These are phyloP conservation scores for Ophiocordyceps sinensis DNA, from an alignment of 2,329 filamentous ascomycete genomes.

Conservation along the genomic window DNA sequence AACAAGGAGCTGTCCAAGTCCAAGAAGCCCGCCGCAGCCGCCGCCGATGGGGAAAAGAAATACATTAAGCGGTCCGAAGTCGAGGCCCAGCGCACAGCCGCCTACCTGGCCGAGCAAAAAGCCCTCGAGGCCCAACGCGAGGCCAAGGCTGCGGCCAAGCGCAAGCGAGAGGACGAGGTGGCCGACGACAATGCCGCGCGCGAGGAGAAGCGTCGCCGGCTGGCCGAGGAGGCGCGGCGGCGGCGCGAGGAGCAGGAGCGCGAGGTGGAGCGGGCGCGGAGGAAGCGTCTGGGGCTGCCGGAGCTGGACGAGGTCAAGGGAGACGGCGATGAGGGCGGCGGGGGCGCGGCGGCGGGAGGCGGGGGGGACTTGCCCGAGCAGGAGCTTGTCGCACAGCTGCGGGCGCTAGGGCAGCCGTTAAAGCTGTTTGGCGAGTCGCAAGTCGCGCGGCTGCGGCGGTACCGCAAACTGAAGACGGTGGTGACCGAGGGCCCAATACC, in stretches of 20 bases:
- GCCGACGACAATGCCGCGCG: constrained; percentile 51
- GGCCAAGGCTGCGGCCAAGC: constrained; percentile 59
- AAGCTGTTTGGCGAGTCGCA: constrained; percentile 73
- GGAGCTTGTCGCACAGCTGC: constrained; percentile 52
- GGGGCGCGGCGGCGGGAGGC: constrained; percentile 24
- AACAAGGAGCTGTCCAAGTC: constrained; percentile 79
- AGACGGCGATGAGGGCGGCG: constrained; percentile 21
- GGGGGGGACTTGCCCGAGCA: constrained; percentile 54
- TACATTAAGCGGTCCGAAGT: constrained; percentile 75
- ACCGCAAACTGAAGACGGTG: constrained; percentile 47
- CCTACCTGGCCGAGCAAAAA: constrained; percentile 72
- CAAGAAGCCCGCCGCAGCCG: constrained; percentile 34
- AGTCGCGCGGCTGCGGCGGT: constrained; percentile 52
- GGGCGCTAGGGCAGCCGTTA: constrained; percentile 58
- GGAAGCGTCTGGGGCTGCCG: constrained; percentile 68
- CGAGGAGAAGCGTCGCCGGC: constrained; percentile 65
- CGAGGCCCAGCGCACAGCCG: constrained; percentile 66
- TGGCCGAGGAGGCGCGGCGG: constrained; percentile 67
- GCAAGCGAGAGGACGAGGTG: constrained; percentile 79
- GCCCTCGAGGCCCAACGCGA: constrained; percentile 57
- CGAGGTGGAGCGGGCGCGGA: constrained; percentile 55
- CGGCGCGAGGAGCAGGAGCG: constrained; percentile 59
- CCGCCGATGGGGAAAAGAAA: constrained; percentile 37
- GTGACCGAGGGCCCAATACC: constrained; percentile 69
- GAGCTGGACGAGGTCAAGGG: constrained; percentile 39